Conservation (phyloP, 768 basidiomycete species). For the Hericium alpestre region DNA sequence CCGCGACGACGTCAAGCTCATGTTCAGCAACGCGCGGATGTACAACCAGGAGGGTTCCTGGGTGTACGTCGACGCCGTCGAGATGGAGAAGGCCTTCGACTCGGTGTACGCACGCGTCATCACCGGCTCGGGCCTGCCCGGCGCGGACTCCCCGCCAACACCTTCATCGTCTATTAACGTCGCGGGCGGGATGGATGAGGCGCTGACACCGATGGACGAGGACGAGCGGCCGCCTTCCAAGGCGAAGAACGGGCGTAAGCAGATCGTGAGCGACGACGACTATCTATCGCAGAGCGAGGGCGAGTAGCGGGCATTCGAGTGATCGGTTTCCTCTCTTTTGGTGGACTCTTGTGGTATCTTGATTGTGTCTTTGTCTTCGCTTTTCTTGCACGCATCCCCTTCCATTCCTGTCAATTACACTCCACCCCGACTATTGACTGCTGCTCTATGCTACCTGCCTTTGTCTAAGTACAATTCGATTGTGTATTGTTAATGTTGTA, state of each 20-base stretch:
- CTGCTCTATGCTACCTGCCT: not conserved
- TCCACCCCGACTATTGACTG: not conserved
- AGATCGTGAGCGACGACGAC: conserved; percentile 62
- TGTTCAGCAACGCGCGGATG: conserved; percentile 89
- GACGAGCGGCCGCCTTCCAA: conserved; percentile 57
- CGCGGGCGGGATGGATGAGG: conserved; percentile 46
- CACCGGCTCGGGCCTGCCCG: conserved; percentile 62
- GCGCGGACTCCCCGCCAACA: conserved; percentile 37
- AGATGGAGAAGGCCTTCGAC: conserved; percentile 86
- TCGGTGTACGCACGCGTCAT: conserved; percentile 55
- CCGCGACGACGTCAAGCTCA: conserved; percentile 73
- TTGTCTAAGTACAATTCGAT: not conserved
- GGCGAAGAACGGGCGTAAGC: conserved; percentile 53
- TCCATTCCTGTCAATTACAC: not conserved
- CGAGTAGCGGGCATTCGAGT: conserved; percentile 26
- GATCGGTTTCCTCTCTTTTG: not conserved
- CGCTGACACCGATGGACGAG: conserved; percentile 65
- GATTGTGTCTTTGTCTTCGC: not conserved
- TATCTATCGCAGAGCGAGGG: conserved; percentile 67
- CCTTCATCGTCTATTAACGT: conserved; percentile 29
- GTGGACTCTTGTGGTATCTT: conserved; percentile 1
- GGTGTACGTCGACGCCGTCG: conserved; percentile 89
- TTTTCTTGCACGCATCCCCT: not conserved
- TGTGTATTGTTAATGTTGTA: conserved; percentile 1
- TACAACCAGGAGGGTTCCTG: conserved; percentile 94